Evolutionary conservation across 352 stramenopile species (phyloP), one percentile per base, ranked within the genome.

Genomic region (Peronospora farinosa): DNA sequence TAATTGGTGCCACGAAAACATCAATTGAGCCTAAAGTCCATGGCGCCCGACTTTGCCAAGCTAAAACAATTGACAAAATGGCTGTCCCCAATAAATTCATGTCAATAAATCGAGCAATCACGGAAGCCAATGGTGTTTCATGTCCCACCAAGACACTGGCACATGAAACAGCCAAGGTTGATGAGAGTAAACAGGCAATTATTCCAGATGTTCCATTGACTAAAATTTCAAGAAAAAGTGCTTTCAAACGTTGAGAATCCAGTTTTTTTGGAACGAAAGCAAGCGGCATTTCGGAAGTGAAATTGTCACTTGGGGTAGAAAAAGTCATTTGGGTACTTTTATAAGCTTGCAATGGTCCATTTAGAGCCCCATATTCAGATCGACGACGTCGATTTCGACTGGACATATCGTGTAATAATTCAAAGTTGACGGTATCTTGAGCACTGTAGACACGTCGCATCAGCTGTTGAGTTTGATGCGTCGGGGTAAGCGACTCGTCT

Each of bases 41-140:
- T 7, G 80, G 80, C 3, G 78, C 80, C 5, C 60, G 53, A 43
- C 80, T 92, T 55, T 86, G 65, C 80, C 80, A 92, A 0, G 77
- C 75, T 30, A 92, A 59, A 21, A 87, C 67, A 27, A 86, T 55
- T n/a, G 62, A 86, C 17, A 92, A 57, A 17, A 88, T 43, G 0
- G 77, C 78, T 0, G 81, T 88, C 7, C 81, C 78, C 7, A 92
- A 46, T 36, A 92, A 61, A 52, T 92, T 88, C 63, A 89, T 89
- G 66, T 92, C 81, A 38, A 92, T 92, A 27, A 87, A 87, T 23
- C 83, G 73, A 3, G 81, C 78, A 40, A 89, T 78, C 46, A 84
- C 75, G 1, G 62, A 57, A 9, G 71, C 44, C 4, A 92, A 56
- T 13, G 75, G 76, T 27, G 74, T 83, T 7, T 58, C 73, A 31